Conservation (phyloP, 2,329 filamentous ascomycete genomes). For the Aspergillus persii region DNA sequence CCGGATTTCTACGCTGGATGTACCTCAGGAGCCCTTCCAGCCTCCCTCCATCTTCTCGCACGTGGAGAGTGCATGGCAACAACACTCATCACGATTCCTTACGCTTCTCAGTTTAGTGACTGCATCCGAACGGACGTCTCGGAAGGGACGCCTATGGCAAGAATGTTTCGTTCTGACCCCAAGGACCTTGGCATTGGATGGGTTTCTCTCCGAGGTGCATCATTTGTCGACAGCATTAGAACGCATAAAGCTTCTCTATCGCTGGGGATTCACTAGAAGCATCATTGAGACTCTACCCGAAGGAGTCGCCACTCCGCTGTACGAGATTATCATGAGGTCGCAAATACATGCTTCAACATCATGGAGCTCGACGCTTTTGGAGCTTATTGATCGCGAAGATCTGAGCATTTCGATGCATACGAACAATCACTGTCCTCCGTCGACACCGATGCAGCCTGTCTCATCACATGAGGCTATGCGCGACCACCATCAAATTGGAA, state of each 20-base stretch:
- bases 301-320: constrained; percentile 73
- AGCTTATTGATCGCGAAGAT: constrained; percentile 78
- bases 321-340: constrained; percentile 80
- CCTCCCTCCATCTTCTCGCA: constrained; percentile 62
- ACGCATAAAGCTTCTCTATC: constrained; percentile 71
- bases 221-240: constrained; percentile 53
- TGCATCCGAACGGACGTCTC: constrained; percentile 25
- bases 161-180: constrained; percentile 52
- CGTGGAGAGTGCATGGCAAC: constrained; percentile 44
- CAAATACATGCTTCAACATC: constrained; percentile 76
- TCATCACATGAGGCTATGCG: constrained; percentile 65
- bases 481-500: constrained; percentile 76
- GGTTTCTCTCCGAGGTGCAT: constrained; percentile 61
- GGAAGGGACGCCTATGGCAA: constrained; percentile 33
- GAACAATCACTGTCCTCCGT: constrained; percentile 38
- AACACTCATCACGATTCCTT: constrained; percentile 43
- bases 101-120: constrained; percentile 51
- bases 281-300: constrained; percentile 83
- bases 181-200: constrained; percentile 67
- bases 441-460: constrained; percentile 34
- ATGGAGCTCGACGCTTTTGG: constrained; percentile 70
- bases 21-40: constrained; percentile 51
- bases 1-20: constrained; percentile 42
- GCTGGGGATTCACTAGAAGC: constrained; percentile 60
- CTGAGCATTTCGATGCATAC: constrained; percentile 65